phyloP scores from a whole-genome alignment of 352 stramenopile species.

The Globisporangium mamillatum region DNA sequence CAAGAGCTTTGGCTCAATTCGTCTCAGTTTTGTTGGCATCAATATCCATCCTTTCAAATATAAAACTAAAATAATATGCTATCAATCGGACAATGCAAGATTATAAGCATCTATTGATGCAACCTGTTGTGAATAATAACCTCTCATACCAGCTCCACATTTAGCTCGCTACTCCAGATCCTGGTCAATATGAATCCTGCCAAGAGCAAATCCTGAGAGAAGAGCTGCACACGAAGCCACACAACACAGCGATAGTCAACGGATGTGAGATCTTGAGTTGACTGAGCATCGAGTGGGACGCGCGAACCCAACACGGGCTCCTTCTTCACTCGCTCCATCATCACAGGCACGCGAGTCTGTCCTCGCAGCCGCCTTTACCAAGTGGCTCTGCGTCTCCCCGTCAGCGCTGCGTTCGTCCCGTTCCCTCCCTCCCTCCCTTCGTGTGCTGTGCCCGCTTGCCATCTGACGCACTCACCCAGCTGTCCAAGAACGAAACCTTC shows the following conservation, averaged over 20 bases:
- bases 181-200: not conserved
- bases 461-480: not conserved
- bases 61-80: not conserved
- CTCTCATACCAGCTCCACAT: not conserved
- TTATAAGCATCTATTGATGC: too few relatives aligned
- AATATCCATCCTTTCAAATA: not conserved
- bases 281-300: slow-evolving; percentile 3
- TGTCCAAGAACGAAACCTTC: not conserved
- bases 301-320: not conserved
- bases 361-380: not conserved
- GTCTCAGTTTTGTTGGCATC: not conserved
- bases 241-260: not conserved
- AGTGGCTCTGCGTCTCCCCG: not conserved
- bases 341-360: not conserved
- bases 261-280: not conserved
- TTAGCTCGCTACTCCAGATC: not conserved
- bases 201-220: not conserved
- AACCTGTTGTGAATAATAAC: not conserved
- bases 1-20: not conserved
- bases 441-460: not conserved
- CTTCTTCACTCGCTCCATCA: not conserved
- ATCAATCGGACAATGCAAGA: too few relatives aligned
- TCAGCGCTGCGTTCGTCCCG: not conserved
- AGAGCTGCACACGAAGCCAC: slow-evolving; percentile 1
- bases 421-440: not conserved